Percentiles rank a stretch among this genome's conserved stretches.
phyloP scores from a whole-genome alignment of 768 basidiomycete species.

The Tylopilus balloui region DNA sequence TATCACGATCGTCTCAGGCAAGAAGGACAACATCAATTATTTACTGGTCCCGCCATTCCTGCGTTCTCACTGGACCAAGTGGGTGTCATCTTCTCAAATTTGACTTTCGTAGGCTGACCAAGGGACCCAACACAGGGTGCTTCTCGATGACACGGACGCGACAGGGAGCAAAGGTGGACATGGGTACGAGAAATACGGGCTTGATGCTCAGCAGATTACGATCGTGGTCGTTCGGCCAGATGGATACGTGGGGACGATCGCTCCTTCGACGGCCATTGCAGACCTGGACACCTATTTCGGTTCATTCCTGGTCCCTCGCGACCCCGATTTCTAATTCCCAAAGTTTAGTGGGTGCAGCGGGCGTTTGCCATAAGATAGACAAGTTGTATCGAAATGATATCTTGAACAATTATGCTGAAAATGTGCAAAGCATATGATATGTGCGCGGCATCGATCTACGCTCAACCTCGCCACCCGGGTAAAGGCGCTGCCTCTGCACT shows the following conservation, averaged over 20 bases:
- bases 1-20: slow-evolving; percentile 23
- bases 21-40: slow-evolving; percentile 33
- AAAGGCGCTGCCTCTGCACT: slow-evolving; percentile 57
- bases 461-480: slow-evolving; percentile 49
- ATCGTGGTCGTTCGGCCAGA: slow-evolving; percentile 39
- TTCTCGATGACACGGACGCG: slow-evolving; percentile 35
- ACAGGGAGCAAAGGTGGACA: slow-evolving; percentile 29
- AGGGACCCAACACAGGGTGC: slow-evolving; percentile 24
- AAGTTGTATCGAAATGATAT: slow-evolving; percentile 9
- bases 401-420: slow-evolving; percentile 21
- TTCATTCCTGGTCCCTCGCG: slow-evolving; percentile 36
- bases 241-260: slow-evolving; percentile 37
- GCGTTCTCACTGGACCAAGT: slow-evolving; percentile 43
- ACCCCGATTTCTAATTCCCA: neutral
- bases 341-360: no score
- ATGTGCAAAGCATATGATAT: slow-evolving; percentile 15
- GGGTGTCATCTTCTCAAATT: slow-evolving; percentile 8
- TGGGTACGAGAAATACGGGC: slow-evolving; percentile 34
- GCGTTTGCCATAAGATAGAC: neutral
- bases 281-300: slow-evolving; percentile 49
- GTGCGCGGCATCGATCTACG: slow-evolving; percentile 5
- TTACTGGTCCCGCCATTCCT: slow-evolving; percentile 33
- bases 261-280: slow-evolving; percentile 21
- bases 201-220: slow-evolving; percentile 26
- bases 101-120: neutral